These are phyloP conservation scores for Puccinia hordei DNA, from an alignment of 1,284 basidiomycete genomes.

Conservation along the genomic window DNA sequence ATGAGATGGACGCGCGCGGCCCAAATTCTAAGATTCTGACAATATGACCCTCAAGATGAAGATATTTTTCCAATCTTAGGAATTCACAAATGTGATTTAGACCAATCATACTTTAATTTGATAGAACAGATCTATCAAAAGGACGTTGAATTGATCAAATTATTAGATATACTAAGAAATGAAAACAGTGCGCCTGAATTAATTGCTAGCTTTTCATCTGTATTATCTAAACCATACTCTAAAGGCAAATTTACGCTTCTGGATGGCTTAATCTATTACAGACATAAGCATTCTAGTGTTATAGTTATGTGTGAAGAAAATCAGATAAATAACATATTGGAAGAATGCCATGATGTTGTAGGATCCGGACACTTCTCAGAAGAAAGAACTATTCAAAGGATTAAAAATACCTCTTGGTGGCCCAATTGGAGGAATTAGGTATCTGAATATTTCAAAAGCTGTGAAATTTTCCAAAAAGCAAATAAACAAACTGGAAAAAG, in stretches of 20 bases:
- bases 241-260: constrained; percentile 3
- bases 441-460: background rate
- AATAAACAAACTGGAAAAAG: background rate
- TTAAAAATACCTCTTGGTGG: background rate
- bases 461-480: constrained; percentile 13
- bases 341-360: constrained; percentile 12
- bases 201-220: background rate
- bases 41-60: no score
- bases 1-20: no score
- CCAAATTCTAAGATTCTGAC: no score
- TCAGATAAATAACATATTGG: background rate
- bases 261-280: constrained; percentile 8
- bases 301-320: background rate
- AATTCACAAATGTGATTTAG: no score
- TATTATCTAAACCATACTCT: background rate
- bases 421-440: constrained; percentile 1
- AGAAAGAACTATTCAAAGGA: background rate
- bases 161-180: background rate
- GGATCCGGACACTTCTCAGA: constrained; percentile 7
- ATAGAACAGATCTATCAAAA: no score
- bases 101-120: no score
- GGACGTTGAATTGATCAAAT: background rate
- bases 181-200: background rate
- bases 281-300: constrained; percentile 16
- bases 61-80: no score